A percentile compares a stretch with the other conserved stretches of the same genome.
phyloP scores from a whole-genome alignment of 2,329 filamentous ascomycete genomes.

The Penicillium sp. region DNA sequence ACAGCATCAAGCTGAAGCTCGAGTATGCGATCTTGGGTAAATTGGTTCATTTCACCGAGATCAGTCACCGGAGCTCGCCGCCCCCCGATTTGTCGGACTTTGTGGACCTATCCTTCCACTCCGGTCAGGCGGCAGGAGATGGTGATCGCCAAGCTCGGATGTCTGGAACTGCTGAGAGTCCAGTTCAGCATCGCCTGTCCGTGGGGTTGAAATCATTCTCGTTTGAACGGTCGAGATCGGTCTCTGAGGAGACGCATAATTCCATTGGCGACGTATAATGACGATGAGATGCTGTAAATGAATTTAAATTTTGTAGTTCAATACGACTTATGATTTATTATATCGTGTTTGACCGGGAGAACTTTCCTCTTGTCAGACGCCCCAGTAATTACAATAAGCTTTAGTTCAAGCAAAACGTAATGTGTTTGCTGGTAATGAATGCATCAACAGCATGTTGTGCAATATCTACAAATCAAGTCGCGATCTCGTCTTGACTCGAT shows the following conservation, averaged over 20 bases:
- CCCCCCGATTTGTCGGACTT: slow-evolving; percentile 23
- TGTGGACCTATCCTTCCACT: slow-evolving; percentile 20
- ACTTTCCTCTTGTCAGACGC: too few species aligned
- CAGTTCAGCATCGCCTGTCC: slow-evolving; percentile 1
- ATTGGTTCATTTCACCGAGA: slow-evolving; percentile 28
- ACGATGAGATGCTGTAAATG: slow-evolving; percentile 9
- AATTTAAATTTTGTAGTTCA: neutral
- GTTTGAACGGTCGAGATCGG: neutral
- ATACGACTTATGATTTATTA: neutral
- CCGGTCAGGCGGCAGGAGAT: slow-evolving; percentile 9
- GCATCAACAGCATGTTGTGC: too few species aligned
- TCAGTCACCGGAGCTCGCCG: slow-evolving; percentile 11
- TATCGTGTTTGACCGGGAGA: too few species aligned
- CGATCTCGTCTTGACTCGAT: too few species aligned
- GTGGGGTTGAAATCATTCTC: slow-evolving; percentile 13
- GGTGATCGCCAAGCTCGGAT: slow-evolving; percentile 14
- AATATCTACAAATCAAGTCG: too few species aligned
- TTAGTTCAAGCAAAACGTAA: too few species aligned
- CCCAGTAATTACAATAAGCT: too few species aligned
- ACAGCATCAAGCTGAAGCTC: slow-evolving; percentile 46
- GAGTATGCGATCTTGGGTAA: slow-evolving; percentile 44
- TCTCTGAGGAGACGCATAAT: slow-evolving; percentile 5
- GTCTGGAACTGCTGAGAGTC: slow-evolving; percentile 3
- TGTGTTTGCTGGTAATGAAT: too few species aligned
- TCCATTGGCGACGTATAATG: slow-evolving; percentile 4